A percentile compares a stretch with the other conserved stretches of the same genome.
These are phyloP conservation scores for Ceratocystis eucalypticola DNA, from an alignment of 2,329 filamentous ascomycete genomes.

Conservation along the genomic window DNA sequence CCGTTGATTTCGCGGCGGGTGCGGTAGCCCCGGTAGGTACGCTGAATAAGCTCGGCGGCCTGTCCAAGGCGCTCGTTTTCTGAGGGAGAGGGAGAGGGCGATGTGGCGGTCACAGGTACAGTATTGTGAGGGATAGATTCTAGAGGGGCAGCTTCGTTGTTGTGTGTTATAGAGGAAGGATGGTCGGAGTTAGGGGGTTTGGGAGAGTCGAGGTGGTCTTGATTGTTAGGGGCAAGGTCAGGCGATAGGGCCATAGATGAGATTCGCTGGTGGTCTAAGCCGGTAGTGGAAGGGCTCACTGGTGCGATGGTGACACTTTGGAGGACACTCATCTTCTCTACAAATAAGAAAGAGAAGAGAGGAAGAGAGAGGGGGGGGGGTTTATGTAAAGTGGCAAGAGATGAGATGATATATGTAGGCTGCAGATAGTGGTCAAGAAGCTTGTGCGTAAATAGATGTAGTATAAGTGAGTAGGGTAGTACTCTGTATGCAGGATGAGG, in stretches of 20 bases:
- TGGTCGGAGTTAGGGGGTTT: constrained; percentile 32
- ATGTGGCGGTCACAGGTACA: constrained; percentile 13
- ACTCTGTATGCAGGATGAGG: not conserved
- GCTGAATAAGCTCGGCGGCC: constrained; percentile 48
- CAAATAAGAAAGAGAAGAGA: not conserved
- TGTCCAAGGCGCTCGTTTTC: constrained; percentile 23
- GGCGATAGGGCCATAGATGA: constrained; percentile 2
- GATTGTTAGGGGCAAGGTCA: constrained; percentile 17
- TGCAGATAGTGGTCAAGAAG: not conserved
- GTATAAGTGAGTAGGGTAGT: not conserved
- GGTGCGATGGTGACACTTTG: not conserved
- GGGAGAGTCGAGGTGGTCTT: constrained; percentile 39
- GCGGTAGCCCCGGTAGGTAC: constrained; percentile 66
- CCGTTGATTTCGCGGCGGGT: constrained; percentile 57
- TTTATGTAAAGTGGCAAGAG: not conserved
- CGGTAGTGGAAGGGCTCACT: not conserved
- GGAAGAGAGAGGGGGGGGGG: not conserved
- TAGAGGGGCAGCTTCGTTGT: not conserved
- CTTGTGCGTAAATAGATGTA: not conserved
- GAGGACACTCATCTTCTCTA: not conserved
- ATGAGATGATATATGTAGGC: not conserved
- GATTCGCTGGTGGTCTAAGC: constrained; percentile 3
- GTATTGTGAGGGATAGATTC: not conserved
- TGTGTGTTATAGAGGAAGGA: not conserved
- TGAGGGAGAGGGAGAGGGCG: constrained; percentile 13